Conservation (phyloP, 305 asterid genomes). For the Solanum hybrid region DNA sequence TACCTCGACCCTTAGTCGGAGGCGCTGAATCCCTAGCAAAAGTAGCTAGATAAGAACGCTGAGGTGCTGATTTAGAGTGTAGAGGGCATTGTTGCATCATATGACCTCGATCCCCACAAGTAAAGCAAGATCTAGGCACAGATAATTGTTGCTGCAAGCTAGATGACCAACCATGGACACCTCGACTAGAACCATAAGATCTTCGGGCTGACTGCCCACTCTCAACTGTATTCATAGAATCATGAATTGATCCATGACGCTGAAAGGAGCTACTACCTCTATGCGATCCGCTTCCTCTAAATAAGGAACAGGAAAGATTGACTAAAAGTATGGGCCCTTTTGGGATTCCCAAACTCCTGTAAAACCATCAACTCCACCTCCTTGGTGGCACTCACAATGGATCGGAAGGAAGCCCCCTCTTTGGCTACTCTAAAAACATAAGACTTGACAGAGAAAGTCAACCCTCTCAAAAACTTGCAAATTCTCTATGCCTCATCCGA, state of each 20-base stretch:
- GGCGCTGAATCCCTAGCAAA: neutral
- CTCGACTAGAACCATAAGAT: neutral
- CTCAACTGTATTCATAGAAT: neutral
- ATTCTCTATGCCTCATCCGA: neutral
- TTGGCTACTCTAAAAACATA: neutral
- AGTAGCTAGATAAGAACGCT: too few species aligned
- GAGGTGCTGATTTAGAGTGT: neutral
- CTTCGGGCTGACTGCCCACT: neutral
- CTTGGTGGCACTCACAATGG: neutral
- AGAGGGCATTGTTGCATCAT: neutral
- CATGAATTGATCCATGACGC: neutral
- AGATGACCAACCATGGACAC: neutral
- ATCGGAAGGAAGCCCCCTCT: neutral
- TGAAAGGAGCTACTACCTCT: neutral
- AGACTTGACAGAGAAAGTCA: neutral
- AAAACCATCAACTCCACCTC: neutral
- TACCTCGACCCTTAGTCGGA: neutral
- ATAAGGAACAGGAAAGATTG: neutral
- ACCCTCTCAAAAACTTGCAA: neutral
- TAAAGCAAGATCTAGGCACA: neutral
- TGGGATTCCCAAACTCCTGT: neutral
- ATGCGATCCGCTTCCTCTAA: neutral
- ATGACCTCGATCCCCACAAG: neutral
- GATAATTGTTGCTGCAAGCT: neutral
- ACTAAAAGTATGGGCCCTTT: neutral